Evolutionary conservation across 306 rosid species (phyloP).

Genomic region (Vachellia collinsii): DNA sequence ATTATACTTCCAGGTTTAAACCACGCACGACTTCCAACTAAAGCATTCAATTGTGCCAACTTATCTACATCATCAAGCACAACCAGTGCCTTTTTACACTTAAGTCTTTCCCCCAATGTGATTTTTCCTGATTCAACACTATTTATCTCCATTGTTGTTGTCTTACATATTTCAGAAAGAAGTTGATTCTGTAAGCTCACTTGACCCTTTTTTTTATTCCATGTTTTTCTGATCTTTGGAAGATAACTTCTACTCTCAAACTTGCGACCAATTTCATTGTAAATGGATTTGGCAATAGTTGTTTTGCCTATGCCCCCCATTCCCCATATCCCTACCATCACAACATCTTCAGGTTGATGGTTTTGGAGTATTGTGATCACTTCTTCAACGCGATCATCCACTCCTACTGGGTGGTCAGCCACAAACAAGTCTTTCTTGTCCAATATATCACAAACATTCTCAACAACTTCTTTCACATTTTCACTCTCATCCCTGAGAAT

Average conservation of each 20-base stretch:
- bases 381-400: neutral
- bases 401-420: neutral
- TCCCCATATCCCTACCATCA: neutral
- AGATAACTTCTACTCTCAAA: neutral
- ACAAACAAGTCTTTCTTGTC: neutral
- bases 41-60: neutral
- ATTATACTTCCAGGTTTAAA: neutral
- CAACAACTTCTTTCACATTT: neutral
- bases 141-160: neutral
- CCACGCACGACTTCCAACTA: neutral
- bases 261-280: neutral
- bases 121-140: neutral
- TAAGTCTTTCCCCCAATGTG: neutral
- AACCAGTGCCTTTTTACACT: neutral
- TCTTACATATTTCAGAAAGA: neutral
- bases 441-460: neutral
- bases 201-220: neutral
- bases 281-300: neutral
- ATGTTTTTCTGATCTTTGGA: neutral
- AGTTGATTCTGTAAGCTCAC: neutral
- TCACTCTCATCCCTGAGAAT: neutral
- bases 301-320: neutral
- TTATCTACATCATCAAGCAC: neutral
- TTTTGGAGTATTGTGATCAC: neutral
- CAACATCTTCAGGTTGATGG: neutral